phyloP scores from a whole-genome alignment of 208 protist genomes.

The Borovskyia barvae region DNA sequence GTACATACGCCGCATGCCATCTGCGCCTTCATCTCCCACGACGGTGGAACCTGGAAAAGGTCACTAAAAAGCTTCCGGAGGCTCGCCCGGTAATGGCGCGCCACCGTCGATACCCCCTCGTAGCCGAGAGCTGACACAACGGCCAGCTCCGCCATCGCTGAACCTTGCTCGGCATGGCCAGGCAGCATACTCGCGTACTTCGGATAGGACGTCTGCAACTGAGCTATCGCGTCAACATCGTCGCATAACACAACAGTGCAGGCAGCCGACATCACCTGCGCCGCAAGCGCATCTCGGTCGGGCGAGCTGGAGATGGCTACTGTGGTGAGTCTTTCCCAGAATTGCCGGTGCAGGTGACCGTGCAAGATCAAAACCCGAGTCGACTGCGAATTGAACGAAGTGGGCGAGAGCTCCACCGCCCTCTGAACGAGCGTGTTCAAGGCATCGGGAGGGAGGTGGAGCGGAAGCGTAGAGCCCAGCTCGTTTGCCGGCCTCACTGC shows the following conservation, averaged over 20 bases:
- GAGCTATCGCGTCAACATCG: not conserved
- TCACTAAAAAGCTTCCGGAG: not conserved
- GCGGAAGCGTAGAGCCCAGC: too few relatives aligned
- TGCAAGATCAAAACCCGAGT: not conserved
- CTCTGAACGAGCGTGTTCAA: not conserved
- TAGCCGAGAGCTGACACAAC: not conserved
- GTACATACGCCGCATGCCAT: not conserved
- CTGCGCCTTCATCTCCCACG: constrained; percentile 1
- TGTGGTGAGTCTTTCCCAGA: not conserved
- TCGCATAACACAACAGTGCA: not conserved
- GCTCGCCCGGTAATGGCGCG: not conserved
- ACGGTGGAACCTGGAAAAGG: not conserved
- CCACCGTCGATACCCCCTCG: not conserved
- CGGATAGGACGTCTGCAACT: not conserved
- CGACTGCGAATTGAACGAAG: not conserved
- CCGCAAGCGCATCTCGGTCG: not conserved
- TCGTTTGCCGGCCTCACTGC: too few relatives aligned
- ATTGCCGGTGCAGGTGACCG: not conserved
- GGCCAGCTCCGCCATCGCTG: not conserved
- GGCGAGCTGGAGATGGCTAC: not conserved
- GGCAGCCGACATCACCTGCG: not conserved
- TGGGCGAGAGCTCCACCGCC: not conserved
- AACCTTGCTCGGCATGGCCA: not conserved
- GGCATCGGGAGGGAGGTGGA: too few relatives aligned
- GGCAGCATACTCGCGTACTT: not conserved